Evolutionary conservation across 768 basidiomycete genomes (phyloP), one percentile per base, ranked within the genome.

Genomic region (Boletus barrowsii): DNA sequence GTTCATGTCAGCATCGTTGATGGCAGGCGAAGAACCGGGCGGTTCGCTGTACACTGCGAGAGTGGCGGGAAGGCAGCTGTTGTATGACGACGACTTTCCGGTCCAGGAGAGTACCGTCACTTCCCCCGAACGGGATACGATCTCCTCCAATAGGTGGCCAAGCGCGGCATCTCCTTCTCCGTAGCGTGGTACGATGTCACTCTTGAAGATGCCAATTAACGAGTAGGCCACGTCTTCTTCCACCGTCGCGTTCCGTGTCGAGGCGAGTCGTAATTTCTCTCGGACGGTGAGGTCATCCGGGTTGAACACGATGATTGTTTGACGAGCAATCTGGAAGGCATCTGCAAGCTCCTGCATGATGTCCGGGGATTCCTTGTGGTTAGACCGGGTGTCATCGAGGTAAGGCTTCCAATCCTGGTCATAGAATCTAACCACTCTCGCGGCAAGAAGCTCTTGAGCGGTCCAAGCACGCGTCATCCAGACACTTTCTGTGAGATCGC

Each of bases 391-490:
- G 8, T 61, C 59, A 0, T 39, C 43, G 7, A 51, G 59, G 20
- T 57, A 61, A 2, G 47, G 55, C 22, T 54, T 40, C 60, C 60
- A 61, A 0, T 54, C 17, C 5, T 49, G 13, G 5, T 48, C 43
- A 5, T 51, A 62, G 32, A 62, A 61, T 8, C 60, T n/a, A 36
- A 57, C 36, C 18, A 57, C 32, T 11, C 46, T 51, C 0, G 55
- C 17, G 13, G 49, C 52, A 17, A 62, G 60, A 41, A 62, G 51
- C n/a, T 62, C 61, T 39, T 56, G 62, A 4, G 46, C n/a, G 1
- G 61, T 62, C 61, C 61, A 62, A 2, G 47, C 59, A 3, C 59
- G 55, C 6, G 40, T 54, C 61, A 58, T 51, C 59, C 59, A 61
- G 1, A 4, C 0, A 33, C 48, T 54, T 11, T 7, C 5, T 5